Conservation (phyloP, 2,329 filamentous ascomycete genomes). For the Camillea tinctor region DNA sequence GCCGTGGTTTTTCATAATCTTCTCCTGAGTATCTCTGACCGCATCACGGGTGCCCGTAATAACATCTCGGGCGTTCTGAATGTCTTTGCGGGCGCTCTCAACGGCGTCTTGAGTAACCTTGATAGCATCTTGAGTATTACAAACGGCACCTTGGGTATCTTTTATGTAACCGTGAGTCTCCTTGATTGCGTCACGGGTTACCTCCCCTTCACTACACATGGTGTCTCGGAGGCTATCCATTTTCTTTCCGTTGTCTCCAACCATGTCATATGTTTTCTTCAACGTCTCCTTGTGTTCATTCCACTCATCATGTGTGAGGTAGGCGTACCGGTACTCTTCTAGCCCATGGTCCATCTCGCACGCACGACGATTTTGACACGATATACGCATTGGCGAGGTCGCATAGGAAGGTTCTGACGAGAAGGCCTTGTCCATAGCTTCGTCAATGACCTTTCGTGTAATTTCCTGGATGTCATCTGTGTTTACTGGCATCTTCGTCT, state of each 20-base stretch:
- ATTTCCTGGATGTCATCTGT: conserved; percentile 1
- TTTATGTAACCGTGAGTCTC: conserved; percentile 16
- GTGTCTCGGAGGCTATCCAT: conserved; percentile 7
- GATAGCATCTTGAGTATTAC: conserved; percentile 15
- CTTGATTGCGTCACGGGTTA: conserved; percentile 14
- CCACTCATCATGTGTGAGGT: conserved; percentile 22
- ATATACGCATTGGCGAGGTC: not conserved
- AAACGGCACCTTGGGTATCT: conserved; percentile 10
- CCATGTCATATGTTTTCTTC: conserved; percentile 11
- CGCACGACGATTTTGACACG: not conserved
- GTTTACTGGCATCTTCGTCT: conserved; percentile 1
- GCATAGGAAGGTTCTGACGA: not conserved
- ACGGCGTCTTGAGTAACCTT: conserved; percentile 6
- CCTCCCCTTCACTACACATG: conserved; percentile 15
- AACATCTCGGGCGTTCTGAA: conserved; percentile 11
- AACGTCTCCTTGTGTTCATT: conserved; percentile 17
- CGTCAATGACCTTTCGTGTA: not conserved
- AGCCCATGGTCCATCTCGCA: not conserved
- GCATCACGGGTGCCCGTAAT: conserved; percentile 18
- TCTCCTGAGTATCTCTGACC: conserved; percentile 19
- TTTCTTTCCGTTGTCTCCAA: conserved; percentile 18
- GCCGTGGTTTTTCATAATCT: conserved; percentile 18
- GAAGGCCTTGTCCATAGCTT: conserved; percentile 4
- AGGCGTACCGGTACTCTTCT: conserved; percentile 17
- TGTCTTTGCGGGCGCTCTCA: conserved; percentile 4